A percentile compares a stretch with the other conserved stretches of the same genome.
Conservation (phyloP, 306 rosid species). For the Pyrus bretschneideri region DNA sequence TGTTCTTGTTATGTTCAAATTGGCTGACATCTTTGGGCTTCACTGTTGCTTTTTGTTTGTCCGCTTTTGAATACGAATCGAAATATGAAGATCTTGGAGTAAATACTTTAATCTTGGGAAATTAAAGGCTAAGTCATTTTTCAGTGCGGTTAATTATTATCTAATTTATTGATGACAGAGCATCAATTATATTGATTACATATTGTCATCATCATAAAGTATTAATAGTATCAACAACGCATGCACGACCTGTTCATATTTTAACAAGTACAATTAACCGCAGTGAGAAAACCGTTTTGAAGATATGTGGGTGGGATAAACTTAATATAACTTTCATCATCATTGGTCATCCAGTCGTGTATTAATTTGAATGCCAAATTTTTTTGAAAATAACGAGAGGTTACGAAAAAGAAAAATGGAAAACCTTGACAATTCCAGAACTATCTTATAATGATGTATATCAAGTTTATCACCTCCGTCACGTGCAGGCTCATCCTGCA, state of each 20-base stretch:
- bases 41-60: slow-evolving; percentile 36
- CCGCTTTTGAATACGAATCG: slow-evolving; percentile 5
- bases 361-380: not conserved
- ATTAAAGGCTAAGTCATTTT: too few species aligned
- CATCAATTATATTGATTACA: too few species aligned
- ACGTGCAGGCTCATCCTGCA: too few species aligned
- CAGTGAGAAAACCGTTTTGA: too few species aligned
- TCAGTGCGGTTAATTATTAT: not conserved
- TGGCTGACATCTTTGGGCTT: slow-evolving; percentile 34
- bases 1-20: slow-evolving; percentile 34
- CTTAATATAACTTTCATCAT: too few species aligned
- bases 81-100: not conserved
- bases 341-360: too few species aligned
- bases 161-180: too few species aligned
- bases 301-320: too few species aligned
- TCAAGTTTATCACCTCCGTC: too few species aligned
- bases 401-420: not conserved
- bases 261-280: not conserved
- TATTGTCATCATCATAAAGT: too few species aligned
- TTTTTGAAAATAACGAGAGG: not conserved
- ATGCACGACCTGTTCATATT: fast-evolving
- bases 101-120: not conserved
- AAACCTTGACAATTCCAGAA: too few species aligned
- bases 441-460: too few species aligned
- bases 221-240: not conserved